phyloP scores from a whole-genome alignment of 2,329 filamentous ascomycete genomes.

The Colletotrichum camelliae region DNA sequence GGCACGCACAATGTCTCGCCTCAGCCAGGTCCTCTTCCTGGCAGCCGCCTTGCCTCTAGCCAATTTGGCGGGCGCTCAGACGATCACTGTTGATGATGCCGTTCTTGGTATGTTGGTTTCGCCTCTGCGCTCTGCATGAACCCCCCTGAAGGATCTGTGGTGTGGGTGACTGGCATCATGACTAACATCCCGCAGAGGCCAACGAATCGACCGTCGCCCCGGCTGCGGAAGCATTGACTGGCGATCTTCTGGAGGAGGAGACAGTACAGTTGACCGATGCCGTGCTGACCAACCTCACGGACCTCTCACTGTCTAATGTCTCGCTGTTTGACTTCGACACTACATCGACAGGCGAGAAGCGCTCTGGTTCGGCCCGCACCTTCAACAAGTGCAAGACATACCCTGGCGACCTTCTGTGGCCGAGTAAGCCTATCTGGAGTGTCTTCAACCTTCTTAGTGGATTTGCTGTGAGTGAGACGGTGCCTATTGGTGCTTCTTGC shows the following conservation, averaged over 20 bases:
- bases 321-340: slow-evolving; percentile 30
- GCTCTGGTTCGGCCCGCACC: neutral
- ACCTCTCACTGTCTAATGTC: slow-evolving; percentile 31
- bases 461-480: slow-evolving; percentile 35
- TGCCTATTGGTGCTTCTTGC: slow-evolving; percentile 36
- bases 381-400: slow-evolving; percentile 39
- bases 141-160: neutral
- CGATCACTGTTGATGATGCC: slow-evolving; percentile 1
- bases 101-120: neutral
- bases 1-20: neutral
- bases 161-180: neutral
- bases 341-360: neutral
- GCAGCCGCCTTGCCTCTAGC: neutral
- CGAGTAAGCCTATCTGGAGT: slow-evolving; percentile 31
- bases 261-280: slow-evolving; percentile 29
- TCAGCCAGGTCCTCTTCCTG: slow-evolving; percentile 3
- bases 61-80: neutral
- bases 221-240: neutral
- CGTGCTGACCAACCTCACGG: slow-evolving; percentile 34
- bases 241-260: neutral
- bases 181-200: neutral
- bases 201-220: neutral
- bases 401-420: slow-evolving; percentile 33
- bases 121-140: neutral
- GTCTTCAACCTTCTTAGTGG: slow-evolving; percentile 36